Evolutionary conservation across 352 stramenopile genomes (phyloP).

Genomic region (Phytophthora pisi): DNA sequence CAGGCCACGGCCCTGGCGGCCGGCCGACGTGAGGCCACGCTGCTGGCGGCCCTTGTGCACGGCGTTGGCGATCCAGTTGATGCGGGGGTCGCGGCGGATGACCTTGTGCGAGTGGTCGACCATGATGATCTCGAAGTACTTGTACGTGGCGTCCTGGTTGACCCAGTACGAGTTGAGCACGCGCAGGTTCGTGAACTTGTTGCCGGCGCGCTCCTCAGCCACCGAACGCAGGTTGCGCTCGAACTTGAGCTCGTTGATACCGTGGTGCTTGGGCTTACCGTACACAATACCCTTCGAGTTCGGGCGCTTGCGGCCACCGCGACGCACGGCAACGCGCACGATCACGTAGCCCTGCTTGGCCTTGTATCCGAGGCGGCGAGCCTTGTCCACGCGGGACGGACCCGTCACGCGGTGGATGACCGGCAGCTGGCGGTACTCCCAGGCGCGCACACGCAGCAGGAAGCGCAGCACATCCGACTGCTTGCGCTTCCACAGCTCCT

Average conservation of each 20-base stretch:
- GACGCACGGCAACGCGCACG: constrained; percentile 97
- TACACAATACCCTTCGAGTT: constrained; percentile 99
- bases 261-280: constrained; percentile 99
- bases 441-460: constrained; percentile 97
- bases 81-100: constrained; percentile 98
- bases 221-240: constrained; percentile 98
- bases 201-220: constrained; percentile 98
- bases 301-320: constrained; percentile 98
- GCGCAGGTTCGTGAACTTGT: constrained; percentile 97
- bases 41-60: constrained; percentile 99
- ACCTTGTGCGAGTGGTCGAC: constrained; percentile 98
- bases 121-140: constrained; percentile 99
- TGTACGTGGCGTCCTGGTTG: constrained; percentile 99
- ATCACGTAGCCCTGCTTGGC: constrained; percentile 99
- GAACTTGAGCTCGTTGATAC: constrained; percentile 99
- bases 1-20: constrained; percentile 96
- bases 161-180: constrained; percentile 99
- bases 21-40: constrained; percentile 98
- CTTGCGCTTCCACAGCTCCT: constrained; percentile 99
- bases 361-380: constrained; percentile 99
- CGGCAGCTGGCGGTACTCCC: constrained; percentile 99
- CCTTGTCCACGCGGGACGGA: constrained; percentile 99
- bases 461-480: constrained; percentile 99
- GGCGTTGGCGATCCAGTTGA: constrained; percentile 99
- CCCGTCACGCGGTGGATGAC: constrained; percentile 95